A percentile compares a stretch with the other conserved stretches of the same genome.
Conservation (phyloP, 345 rosid genomes). For the Populus tremula region DNA sequence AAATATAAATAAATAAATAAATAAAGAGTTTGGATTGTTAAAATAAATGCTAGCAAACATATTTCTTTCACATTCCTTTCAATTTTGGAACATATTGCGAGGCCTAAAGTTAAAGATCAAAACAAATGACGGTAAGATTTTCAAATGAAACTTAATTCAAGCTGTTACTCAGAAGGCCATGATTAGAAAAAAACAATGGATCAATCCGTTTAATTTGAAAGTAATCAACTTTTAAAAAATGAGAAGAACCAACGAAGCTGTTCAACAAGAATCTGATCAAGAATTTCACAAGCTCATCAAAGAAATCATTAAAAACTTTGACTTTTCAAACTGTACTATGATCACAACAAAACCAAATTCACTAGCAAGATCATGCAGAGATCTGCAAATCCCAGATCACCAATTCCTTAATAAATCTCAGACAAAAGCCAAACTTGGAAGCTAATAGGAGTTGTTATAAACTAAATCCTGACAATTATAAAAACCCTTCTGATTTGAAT, state of each 20-base stretch:
- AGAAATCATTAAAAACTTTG: background rate
- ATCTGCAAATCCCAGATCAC: slow-evolving; percentile 8
- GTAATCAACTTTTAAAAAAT: background rate
- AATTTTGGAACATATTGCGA: background rate
- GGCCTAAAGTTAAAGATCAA: background rate
- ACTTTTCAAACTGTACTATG: background rate
- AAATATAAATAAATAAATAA: background rate
- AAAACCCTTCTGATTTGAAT: background rate
- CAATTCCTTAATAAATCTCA: background rate
- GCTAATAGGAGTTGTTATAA: background rate
- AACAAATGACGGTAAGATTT: background rate
- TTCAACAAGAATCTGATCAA: slow-evolving; percentile 1
- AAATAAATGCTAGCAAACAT: background rate
- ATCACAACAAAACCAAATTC: background rate
- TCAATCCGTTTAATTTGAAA: background rate
- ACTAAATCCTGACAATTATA: background rate
- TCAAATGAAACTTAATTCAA: background rate
- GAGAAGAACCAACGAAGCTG: background rate
- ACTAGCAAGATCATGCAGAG: slow-evolving; percentile 5
- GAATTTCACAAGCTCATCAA: background rate
- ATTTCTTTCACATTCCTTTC: background rate
- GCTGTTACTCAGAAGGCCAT: background rate
- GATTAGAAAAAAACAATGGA: background rate
- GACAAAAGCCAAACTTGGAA: background rate
- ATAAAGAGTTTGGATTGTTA: background rate